These are phyloP conservation scores for Tardiomyces depauwii DNA, from an alignment of 1,139 yeast species.

Conservation along the genomic window DNA sequence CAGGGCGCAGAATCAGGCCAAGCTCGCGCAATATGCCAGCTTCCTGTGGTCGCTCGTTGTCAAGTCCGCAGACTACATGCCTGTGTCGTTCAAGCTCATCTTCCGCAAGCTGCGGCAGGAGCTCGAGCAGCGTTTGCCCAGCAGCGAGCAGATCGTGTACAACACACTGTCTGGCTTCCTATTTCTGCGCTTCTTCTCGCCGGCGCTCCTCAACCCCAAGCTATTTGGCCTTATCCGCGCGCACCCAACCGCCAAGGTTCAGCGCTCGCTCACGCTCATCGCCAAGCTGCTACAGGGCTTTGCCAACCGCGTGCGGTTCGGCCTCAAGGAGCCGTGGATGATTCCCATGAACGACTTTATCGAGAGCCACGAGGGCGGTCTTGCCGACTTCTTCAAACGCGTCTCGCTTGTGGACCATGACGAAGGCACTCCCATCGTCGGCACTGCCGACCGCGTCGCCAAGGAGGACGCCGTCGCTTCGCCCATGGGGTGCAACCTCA, in stretches of 20 bases:
- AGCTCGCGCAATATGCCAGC: constrained; percentile 44
- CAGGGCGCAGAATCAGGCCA: constrained; percentile 40
- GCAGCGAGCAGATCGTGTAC: constrained; percentile 12
- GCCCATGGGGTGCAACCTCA: constrained; percentile 21
- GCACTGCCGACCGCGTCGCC: constrained; percentile 12
- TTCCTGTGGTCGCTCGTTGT: constrained; percentile 65
- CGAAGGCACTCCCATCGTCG: constrained; percentile 3
- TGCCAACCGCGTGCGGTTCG: constrained; percentile 67
- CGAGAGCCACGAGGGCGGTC: constrained; percentile 42
- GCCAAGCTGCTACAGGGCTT: constrained; percentile 77
- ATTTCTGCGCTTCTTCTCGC: constrained; percentile 80
- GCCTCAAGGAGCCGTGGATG: constrained; percentile 75
- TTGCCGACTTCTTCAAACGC: constrained; percentile 57
- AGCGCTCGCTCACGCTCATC: constrained; percentile 66
- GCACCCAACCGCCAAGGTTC: constrained; percentile 61
- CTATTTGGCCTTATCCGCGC: constrained; percentile 59
- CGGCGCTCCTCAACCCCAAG: constrained; percentile 84
- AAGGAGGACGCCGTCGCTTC: constrained; percentile 18
- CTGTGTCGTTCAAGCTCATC: constrained; percentile 47
- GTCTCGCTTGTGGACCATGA: constrained; percentile 21
- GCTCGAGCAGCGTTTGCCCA: constrained; percentile 4
- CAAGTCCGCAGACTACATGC: constrained; percentile 63
- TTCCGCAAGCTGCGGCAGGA: constrained; percentile 20
- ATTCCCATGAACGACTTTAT: constrained; percentile 60
- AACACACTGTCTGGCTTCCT: constrained; percentile 73